A percentile compares a stretch with the other conserved stretches of the same genome.
Evolutionary conservation across 225 moss, liverwort and hornwort species (phyloP).

Genomic region (Thuidium tamariscinum): DNA sequence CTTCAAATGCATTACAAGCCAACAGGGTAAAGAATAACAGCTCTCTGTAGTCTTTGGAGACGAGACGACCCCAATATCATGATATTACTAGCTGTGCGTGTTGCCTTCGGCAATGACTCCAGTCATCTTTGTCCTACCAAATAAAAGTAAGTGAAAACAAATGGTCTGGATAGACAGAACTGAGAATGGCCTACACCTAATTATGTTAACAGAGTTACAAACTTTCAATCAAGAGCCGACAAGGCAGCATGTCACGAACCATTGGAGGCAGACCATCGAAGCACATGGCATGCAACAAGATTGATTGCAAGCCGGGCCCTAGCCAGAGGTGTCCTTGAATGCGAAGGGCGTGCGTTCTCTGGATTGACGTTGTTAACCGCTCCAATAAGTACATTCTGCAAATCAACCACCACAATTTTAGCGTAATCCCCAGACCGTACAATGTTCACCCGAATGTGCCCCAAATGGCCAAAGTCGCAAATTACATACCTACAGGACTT

Average conservation of each 20-base stretch:
- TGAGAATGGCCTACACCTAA: constrained; percentile 13
- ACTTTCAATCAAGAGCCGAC: not conserved
- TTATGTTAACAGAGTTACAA: constrained; percentile 11
- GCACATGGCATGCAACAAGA: constrained; percentile 79
- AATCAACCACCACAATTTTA: constrained; percentile 1
- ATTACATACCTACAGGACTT: not conserved
- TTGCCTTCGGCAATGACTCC: constrained; percentile 40
- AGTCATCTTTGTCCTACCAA: constrained; percentile 29
- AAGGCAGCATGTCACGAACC: constrained; percentile 39
- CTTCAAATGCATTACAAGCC: constrained; percentile 42
- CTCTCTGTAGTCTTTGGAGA: constrained; percentile 17
- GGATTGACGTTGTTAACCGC: constrained; percentile 27
- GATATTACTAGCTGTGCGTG: constrained; percentile 18
- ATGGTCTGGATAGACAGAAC: constrained; percentile 12
- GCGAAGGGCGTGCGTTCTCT: constrained; percentile 34
- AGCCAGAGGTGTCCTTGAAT: constrained; percentile 66
- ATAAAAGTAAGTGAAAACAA: constrained; percentile 20
- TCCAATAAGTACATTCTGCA: constrained; percentile 37
- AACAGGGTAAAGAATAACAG: constrained; percentile 45
- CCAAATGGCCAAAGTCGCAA: not conserved
- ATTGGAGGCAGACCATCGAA: constrained; percentile 74
- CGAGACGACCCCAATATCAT: constrained; percentile 17
- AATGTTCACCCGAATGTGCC: not conserved
- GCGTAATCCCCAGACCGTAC: not conserved
- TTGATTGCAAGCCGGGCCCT: constrained; percentile 83